Evolutionary conservation across 495 filamentous ascomycete species (phyloP), one percentile per base, ranked within the genome.

Genomic region (Aspergillus bridgeri): DNA sequence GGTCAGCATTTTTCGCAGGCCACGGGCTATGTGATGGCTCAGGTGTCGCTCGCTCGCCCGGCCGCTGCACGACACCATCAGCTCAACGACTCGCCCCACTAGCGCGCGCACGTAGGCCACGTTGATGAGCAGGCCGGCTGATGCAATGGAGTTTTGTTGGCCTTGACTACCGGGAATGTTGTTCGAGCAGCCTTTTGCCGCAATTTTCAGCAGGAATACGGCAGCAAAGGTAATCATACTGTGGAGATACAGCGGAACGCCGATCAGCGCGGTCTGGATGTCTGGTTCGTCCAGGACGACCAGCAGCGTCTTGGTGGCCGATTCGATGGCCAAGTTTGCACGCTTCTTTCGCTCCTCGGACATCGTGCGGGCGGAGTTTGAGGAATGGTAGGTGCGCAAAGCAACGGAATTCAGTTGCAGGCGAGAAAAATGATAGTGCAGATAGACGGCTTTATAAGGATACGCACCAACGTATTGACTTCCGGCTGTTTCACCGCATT

Each of bases 381-480:
- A 74, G 24, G 74, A 77, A 56, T 79, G 72, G 44, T 83, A 77
- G 22, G 79, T 82, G 22, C 83, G 78, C 23, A 86, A 67, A 18
- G 81, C 80, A 6, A 84, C 70, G 11, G 83, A 84, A 52, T 84
- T 82, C 38, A 85, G 66, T 53, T 84, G 81, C 20, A 86, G 68
- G 55, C 79, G 81, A 50, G 77, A 83, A 46, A 81, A 81, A 58
- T 82, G 69, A 56, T 79, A 78, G 60, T 83, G 79, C 52, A 82
- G 73, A 43, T 76, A 69, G 5, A 82, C 75, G 22, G 74, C 79
- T 68, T 79, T 81, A 38, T 76, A 76, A 18, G 81, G 81, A 59
- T 80, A 82, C 60, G 74, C 70, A 54, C 79, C 79, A 46, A 85
- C 75, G 59, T 78, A 76, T 29, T 71, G 74, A 53, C 78, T 83